These are phyloP conservation scores for Aspergillus saccharolyticus DNA, from an alignment of 495 filamentous ascomycete species.

Conservation along the genomic window DNA sequence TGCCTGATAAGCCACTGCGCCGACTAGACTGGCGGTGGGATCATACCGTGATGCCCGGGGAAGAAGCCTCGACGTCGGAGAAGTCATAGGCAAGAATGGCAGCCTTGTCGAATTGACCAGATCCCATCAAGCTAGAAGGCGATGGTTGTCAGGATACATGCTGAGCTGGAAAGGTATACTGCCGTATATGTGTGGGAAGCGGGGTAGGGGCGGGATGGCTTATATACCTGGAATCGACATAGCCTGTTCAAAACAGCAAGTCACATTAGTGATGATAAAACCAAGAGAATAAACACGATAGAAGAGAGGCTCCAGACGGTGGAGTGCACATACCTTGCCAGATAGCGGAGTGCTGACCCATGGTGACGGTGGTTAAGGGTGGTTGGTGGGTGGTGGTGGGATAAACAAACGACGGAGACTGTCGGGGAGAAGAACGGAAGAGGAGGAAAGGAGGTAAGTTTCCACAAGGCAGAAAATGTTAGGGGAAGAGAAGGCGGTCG, in stretches of 20 bases:
- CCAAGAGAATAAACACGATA: not conserved
- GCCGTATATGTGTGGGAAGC: constrained; percentile 5
- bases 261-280: no score
- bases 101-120: constrained; percentile 78
- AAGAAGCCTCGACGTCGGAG: constrained; percentile 77
- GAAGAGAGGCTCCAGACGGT: not conserved
- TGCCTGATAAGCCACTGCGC: constrained; percentile 4
- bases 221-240: constrained; percentile 62
- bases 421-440: constrained; percentile 7
- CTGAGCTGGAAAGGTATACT: constrained; percentile 6
- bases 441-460: constrained; percentile 1
- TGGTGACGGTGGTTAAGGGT: constrained; percentile 20
- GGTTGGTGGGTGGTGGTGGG: not conserved
- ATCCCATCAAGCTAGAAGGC: constrained; percentile 67
- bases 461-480: constrained; percentile 2
- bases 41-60: constrained; percentile 65
- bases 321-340: constrained; percentile 52
- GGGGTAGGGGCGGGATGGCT: constrained; percentile 15
- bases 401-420: constrained; percentile 16
- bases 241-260: constrained; percentile 46
- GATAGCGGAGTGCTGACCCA: constrained; percentile 39
- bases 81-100: constrained; percentile 80
- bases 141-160: constrained; percentile 16
- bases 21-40: not conserved
- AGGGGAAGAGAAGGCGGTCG: not conserved